These are phyloP conservation scores for Schizopora paradoxa DNA, from an alignment of 1,284 basidiomycete genomes.

Conservation along the genomic window DNA sequence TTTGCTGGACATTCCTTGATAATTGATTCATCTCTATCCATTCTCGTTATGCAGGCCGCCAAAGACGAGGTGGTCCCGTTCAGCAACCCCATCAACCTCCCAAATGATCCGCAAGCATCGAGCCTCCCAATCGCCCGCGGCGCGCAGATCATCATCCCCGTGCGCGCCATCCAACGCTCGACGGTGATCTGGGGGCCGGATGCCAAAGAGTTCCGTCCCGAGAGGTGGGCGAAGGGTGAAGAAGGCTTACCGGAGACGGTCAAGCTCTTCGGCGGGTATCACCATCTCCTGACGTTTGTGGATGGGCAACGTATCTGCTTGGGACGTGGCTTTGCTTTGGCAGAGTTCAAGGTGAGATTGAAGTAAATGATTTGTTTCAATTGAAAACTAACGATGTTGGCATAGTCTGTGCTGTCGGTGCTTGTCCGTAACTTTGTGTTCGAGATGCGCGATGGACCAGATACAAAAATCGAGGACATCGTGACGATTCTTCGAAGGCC, in stretches of 20 bases:
- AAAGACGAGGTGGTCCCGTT: constrained; percentile 17
- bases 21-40: too few relatives aligned
- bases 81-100: constrained; percentile 1
- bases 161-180: constrained; percentile 13
- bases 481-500: constrained; percentile 14
- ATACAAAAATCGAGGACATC: constrained; percentile 20
- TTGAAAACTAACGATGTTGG: neutral
- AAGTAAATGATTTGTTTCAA: neutral
- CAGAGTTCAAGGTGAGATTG: constrained; percentile 17
- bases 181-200: constrained; percentile 15
- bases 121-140: constrained; percentile 5
- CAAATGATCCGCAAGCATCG: constrained; percentile 1
- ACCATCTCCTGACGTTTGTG: constrained; percentile 14
- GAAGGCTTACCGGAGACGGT: constrained; percentile 7
- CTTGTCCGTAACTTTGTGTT: constrained; percentile 23
- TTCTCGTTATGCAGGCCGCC: constrained; percentile 6
- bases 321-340: constrained; percentile 14
- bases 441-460: constrained; percentile 19
- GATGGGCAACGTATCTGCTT: constrained; percentile 17
- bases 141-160: constrained; percentile 8
- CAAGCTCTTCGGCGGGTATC: constrained; percentile 12
- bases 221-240: constrained; percentile 15
- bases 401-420: constrained; percentile 14
- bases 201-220: constrained; percentile 17
- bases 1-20: neutral